Evolutionary conservation across 2,329 filamentous ascomycete genomes (phyloP), one percentile per base, ranked within the genome.

Genomic region (Diaporthe caulivora): DNA sequence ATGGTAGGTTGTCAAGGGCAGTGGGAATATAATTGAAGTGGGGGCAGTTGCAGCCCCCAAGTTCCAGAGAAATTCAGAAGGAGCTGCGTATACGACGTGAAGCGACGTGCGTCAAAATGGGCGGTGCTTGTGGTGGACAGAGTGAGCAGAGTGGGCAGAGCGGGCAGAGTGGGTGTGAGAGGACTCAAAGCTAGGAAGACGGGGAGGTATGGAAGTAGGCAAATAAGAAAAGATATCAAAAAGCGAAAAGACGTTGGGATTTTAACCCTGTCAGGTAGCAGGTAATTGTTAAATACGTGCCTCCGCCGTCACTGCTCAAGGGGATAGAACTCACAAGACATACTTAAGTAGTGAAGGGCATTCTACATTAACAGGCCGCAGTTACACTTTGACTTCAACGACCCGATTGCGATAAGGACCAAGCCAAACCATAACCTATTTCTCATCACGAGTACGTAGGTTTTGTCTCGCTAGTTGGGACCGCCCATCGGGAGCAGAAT

Each of bases 381-480:
- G 26, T 6, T 18, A 64, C 26, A 64, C 15, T 49, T 11, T 21
- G 4, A 2, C 60, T 31, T n/a, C 18, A 34, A n/a, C 5, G 7
- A 0, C n/a, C 11, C 15, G 2, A 31, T 5, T 4, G 17, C 11
- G 4, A 5, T 0, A 21, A 3, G 15, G n/a, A 10, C 29, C 10
- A 24, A 7, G 6, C 42, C 4, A n/a, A 17, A 15, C 21, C 8
- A n/a, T 10, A n/a, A 15, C 6, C 44, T 13, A 37, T 51, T 13
- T 17, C 24, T 15, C 3, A 51, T 65, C 29, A 65, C 18, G 60
- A 65, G 44, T 65, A 65, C 15, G 62, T 65, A 13, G 51, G 65
- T 51, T 57, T 57, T 1, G 65, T 70, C 40, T 70, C 51, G 24
- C 65, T 70, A 2, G 65, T 70, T 4, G n/a, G 51, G 10, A 70